Evolutionary conservation across 306 rosid species (phyloP).

Genomic region (Hippophae gyantsensis): DNA sequence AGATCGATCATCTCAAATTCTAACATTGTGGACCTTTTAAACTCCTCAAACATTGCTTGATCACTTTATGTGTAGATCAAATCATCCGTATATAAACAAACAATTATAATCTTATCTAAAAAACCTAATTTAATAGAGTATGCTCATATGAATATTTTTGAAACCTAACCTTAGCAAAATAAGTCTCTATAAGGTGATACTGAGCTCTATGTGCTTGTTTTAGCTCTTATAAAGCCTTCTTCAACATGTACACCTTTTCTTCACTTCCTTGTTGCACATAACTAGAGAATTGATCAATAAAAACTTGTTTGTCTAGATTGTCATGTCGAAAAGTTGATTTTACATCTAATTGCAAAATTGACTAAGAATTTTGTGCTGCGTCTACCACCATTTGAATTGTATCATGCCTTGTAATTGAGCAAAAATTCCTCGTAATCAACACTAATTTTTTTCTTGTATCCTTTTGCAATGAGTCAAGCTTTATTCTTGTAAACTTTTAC

Average conservation of each 20-base stretch:
- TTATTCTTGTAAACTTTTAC: neutral
- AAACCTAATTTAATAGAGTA: too few relatives aligned
- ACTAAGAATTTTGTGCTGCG: neutral
- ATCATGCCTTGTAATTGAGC: neutral
- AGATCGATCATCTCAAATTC: slow-evolving; percentile 7
- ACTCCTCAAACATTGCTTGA: neutral
- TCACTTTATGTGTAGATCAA: neutral
- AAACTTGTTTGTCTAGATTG: neutral
- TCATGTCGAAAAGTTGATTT: neutral
- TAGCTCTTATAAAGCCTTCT: neutral
- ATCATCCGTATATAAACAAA: neutral
- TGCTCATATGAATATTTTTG: neutral
- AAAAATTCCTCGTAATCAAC: neutral
- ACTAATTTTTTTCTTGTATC: neutral
- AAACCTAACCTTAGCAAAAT: neutral
- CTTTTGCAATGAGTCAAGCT: neutral
- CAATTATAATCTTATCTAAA: too few relatives aligned
- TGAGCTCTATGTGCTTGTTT: neutral
- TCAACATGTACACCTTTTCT: neutral
- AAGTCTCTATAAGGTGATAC: neutral
- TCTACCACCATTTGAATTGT: neutral
- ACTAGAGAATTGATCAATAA: neutral
- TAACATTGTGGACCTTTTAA: neutral
- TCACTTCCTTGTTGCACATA: neutral
- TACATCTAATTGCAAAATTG: neutral